These are phyloP conservation scores for Backusella parvicylindrica DNA, from an alignment of 192 early-diverging fungal genomes.

Conservation along the genomic window DNA sequence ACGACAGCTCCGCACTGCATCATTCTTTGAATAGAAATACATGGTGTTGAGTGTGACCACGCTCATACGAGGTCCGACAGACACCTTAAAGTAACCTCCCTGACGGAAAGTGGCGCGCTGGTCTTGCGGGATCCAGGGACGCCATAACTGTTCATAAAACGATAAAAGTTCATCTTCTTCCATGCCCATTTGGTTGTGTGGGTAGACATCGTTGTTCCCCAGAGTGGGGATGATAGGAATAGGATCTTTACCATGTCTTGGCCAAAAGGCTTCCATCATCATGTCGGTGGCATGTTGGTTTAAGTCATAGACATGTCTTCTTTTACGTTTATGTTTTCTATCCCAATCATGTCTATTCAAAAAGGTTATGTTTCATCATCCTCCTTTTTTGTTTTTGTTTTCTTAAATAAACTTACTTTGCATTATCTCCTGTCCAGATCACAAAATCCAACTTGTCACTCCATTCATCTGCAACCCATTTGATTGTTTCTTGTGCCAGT, in stretches of 20 bases:
- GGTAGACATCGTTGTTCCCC: conserved; percentile 70
- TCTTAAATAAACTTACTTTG: conserved; percentile 34
- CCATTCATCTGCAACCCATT: conserved; percentile 44
- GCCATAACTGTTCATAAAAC: conserved; percentile 40
- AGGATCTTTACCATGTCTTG: neutral
- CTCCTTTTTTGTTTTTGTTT: neutral
- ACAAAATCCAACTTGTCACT: conserved; percentile 60
- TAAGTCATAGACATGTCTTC: conserved; percentile 8
- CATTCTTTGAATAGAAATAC: conserved; percentile 66
- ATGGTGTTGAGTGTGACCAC: conserved; percentile 67
- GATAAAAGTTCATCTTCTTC: neutral
- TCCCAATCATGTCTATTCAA: conserved; percentile 10
- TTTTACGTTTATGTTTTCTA: neutral
- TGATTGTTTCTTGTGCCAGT: conserved; percentile 52
- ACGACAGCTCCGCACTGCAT: conserved; percentile 62
- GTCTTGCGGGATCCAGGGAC: conserved; percentile 51
- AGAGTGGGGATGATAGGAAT: conserved; percentile 42
- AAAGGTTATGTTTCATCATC: neutral
- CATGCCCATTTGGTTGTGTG: conserved; percentile 55
- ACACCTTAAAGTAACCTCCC: conserved; percentile 61
- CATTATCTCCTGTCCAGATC: conserved; percentile 69
- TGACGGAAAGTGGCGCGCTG: conserved; percentile 58
- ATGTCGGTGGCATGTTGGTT: neutral
- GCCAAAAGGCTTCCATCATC: conserved; percentile 10
- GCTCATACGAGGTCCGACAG: conserved; percentile 46